Evolutionary conservation across 2,329 filamentous ascomycete genomes (phyloP).

Genomic region (Diplodia seriata): DNA sequence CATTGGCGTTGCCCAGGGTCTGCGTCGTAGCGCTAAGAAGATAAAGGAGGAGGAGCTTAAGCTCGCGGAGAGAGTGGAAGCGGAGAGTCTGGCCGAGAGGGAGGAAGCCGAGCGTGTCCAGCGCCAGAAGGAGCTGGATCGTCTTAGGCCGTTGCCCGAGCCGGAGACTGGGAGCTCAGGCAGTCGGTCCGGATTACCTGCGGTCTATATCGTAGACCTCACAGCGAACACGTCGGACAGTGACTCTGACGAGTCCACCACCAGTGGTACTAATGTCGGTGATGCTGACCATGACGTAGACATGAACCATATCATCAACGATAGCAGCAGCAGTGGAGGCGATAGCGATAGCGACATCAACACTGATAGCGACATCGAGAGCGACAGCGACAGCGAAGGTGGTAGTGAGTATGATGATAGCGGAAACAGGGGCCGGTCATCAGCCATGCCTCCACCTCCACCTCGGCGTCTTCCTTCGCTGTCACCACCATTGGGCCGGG

Average conservation of each 20-base stretch:
- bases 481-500: background rate
- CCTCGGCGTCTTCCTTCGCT: too few species aligned
- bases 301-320: background rate
- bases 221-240: background rate
- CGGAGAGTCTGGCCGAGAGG: conserved; percentile 4
- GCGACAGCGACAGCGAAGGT: too few species aligned
- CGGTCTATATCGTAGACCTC: background rate
- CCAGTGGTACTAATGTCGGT: background rate
- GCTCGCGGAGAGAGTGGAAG: conserved; percentile 31
- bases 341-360: too few species aligned
- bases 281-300: background rate
- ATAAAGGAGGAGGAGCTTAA: conserved; percentile 27
- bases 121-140: conserved; percentile 2
- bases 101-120: conserved; percentile 15
- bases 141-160: background rate
- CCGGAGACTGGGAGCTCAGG: background rate
- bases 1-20: background rate
- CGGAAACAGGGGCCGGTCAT: too few species aligned
- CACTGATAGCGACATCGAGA: background rate
- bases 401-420: too few species aligned
- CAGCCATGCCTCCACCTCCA: background rate
- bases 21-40: background rate
- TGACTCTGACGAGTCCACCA: background rate
- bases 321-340: too few species aligned
- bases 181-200: background rate